phyloP scores from a whole-genome alignment of 306 rosid species.

The Gastrolobium bilobum region DNA sequence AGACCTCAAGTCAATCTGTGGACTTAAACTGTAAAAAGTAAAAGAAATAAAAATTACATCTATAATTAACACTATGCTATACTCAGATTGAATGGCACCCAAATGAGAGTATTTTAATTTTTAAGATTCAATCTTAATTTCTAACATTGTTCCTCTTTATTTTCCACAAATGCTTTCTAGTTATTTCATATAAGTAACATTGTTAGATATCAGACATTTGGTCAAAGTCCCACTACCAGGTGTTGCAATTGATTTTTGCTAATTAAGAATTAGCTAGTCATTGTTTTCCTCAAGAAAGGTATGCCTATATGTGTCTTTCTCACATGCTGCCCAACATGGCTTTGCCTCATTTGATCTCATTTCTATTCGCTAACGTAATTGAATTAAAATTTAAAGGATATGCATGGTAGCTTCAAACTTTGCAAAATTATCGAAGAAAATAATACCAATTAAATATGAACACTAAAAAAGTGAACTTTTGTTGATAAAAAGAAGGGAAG shows the following conservation, averaged over 20 bases:
- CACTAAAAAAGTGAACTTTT: conserved; percentile 51
- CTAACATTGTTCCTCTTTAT: neutral
- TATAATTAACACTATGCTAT: too few species aligned
- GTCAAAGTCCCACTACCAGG: conserved; percentile 60
- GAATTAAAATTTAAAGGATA: conserved; percentile 27
- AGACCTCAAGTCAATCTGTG: too few species aligned
- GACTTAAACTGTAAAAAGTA: too few species aligned
- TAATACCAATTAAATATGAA: conserved; percentile 46
- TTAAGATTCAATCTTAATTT: neutral
- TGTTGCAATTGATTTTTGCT: conserved; percentile 44
- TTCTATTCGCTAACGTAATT: conserved; percentile 32
- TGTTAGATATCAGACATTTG: conserved; percentile 52
- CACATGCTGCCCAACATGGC: conserved; percentile 69
- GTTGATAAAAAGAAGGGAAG: conserved; percentile 55
- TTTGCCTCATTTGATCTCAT: conserved; percentile 47
- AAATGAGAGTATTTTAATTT: too few species aligned
- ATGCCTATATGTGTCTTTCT: conserved; percentile 50
- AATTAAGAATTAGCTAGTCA: conserved; percentile 52
- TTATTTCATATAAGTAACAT: conserved; percentile 21
- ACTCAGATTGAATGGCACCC: too few species aligned
- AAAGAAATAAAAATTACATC: too few species aligned
- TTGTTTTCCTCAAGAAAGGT: conserved; percentile 66
- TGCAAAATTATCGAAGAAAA: conserved; percentile 37
- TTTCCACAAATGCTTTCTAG: conserved; percentile 10
- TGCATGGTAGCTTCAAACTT: conserved; percentile 43